Conservation (phyloP, 2,329 filamentous ascomycete genomes). For the Botrytis medusae region DNA sequence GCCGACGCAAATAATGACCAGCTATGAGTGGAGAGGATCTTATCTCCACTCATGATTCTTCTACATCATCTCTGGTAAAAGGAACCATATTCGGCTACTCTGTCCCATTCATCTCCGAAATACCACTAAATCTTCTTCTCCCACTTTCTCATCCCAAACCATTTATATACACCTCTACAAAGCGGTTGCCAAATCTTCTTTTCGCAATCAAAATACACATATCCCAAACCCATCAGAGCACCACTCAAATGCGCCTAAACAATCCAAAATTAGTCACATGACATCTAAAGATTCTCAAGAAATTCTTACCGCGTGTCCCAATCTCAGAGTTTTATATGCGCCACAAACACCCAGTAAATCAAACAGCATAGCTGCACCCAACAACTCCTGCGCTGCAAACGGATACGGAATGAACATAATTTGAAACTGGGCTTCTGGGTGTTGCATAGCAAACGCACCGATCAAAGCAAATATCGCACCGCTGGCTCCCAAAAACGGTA, state of each 20-base stretch:
- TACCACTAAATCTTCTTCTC: not conserved
- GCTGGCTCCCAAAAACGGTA: constrained; percentile 12
- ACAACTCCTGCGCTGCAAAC: not conserved
- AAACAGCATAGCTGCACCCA: constrained; percentile 6
- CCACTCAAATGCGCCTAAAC: constrained; percentile 16
- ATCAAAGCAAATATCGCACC: not conserved
- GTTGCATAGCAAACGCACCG: not conserved
- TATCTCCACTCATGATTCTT: not conserved
- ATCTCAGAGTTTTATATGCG: not conserved
- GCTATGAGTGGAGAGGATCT: not conserved
- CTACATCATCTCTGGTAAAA: not conserved
- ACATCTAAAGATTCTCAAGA: not conserved
- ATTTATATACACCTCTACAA: constrained; percentile 11
- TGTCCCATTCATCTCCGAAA: not conserved
- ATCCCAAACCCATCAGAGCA: constrained; percentile 10
- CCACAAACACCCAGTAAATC: constrained; percentile 5
- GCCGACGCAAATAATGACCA: not conserved
- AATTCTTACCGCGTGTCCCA: constrained; percentile 13
- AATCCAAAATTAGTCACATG: not conserved
- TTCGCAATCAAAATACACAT: constrained; percentile 14
- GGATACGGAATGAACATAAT: constrained; percentile 12
- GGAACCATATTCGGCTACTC: no score
- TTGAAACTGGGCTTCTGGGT: not conserved
- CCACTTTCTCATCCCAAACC: constrained; percentile 1
- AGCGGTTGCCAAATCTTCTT: constrained; percentile 7